Percentiles rank a stretch among this genome's conserved stretches.
Evolutionary conservation across 495 filamentous ascomycete species (phyloP).

Genomic region (Xylaria scruposa): DNA sequence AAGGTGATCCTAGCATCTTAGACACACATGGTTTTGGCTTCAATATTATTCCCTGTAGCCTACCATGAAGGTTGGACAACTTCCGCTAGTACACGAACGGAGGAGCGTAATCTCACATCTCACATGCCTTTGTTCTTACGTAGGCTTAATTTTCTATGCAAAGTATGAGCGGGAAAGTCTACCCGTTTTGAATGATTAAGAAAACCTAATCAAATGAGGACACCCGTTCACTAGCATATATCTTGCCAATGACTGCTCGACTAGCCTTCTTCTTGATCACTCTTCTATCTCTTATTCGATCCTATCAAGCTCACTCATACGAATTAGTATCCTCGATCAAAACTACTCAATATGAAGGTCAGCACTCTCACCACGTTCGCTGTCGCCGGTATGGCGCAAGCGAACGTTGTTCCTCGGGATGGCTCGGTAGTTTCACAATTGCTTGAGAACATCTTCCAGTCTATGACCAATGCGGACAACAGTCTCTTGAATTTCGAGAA

Average conservation of each 20-base stretch:
- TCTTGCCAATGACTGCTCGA: neutral
- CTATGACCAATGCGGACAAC: constrained; percentile 22
- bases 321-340: neutral
- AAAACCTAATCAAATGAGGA: neutral
- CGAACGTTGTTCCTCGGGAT: neutral
- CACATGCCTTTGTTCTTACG: neutral
- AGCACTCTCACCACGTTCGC: neutral
- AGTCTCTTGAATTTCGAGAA: constrained; percentile 4
- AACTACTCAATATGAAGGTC: constrained; percentile 10
- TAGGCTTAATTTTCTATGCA: neutral
- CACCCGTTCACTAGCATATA: neutral
- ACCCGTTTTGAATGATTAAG: neutral
- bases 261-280: neutral
- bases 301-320: neutral
- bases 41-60: neutral
- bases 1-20: neutral
- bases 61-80: neutral
- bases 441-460: neutral
- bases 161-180: neutral
- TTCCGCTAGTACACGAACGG: neutral
- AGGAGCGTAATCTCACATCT: neutral
- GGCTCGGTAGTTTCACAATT: neutral
- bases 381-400: neutral
- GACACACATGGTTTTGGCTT: neutral
- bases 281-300: neutral